phyloP scores from a whole-genome alignment of 2,329 filamentous ascomycete genomes.

The Periconia sp. region DNA sequence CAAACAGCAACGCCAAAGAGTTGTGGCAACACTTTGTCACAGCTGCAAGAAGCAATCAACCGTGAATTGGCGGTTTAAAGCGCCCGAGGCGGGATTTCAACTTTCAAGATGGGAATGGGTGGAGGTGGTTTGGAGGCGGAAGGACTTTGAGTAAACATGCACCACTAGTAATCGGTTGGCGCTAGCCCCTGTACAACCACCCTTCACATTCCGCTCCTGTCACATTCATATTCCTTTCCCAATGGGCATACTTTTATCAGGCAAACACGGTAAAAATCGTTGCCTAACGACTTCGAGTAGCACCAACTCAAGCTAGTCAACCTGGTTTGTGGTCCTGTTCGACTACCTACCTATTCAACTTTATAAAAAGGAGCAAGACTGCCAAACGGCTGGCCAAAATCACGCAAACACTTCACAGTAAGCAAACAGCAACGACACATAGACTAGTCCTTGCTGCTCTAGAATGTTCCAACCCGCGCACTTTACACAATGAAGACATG shows the following conservation, averaged over 20 bases:
- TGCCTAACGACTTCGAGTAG: too few relatives aligned
- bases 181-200: slow-evolving; percentile 35
- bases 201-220: slow-evolving; percentile 26
- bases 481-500: too few relatives aligned
- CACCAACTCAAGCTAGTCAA: too few relatives aligned
- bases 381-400: not conserved
- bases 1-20: slow-evolving; percentile 17
- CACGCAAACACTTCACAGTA: not conserved
- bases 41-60: slow-evolving; percentile 24
- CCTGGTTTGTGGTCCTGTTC: too few relatives aligned
- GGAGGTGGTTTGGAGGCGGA: slow-evolving; percentile 24
- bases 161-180: slow-evolving; percentile 35
- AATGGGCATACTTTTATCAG: not conserved
- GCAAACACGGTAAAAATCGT: too few relatives aligned
- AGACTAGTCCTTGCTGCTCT: not conserved
- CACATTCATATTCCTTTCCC: not conserved
- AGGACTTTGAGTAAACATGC: slow-evolving; percentile 36
- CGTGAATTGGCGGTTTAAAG: slow-evolving; percentile 25
- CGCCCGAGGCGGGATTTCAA: slow-evolving; percentile 22
- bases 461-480: slow-evolving; percentile 1
- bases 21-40: slow-evolving; percentile 12
- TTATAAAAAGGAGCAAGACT: too few relatives aligned
- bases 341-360: too few relatives aligned
- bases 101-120: slow-evolving; percentile 25
- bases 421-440: not conserved